Conservation (phyloP, 371 early-diverging fungal species). For the Coemansia sp. region DNA sequence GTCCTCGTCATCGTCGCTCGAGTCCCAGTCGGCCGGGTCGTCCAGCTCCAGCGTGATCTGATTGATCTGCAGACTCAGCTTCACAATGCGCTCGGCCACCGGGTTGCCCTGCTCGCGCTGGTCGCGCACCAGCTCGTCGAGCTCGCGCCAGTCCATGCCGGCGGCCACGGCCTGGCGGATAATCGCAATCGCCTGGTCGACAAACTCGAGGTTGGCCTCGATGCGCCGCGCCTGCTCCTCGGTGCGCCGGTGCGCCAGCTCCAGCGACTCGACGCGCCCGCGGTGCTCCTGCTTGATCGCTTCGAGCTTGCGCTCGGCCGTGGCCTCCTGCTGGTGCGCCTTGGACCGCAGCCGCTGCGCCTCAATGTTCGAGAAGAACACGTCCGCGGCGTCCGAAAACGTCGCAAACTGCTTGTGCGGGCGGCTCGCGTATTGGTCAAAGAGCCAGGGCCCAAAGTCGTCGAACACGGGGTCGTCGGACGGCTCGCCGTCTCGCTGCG, state of each 20-base stretch:
- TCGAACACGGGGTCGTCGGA: constrained; percentile 64
- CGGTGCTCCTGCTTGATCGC: constrained; percentile 77
- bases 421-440: constrained; percentile 64
- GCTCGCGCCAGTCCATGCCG: constrained; percentile 96
- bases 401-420: constrained; percentile 62
- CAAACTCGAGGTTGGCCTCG: constrained; percentile 75
- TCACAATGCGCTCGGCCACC: constrained; percentile 72
- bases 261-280: constrained; percentile 72
- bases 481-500: constrained; percentile 9
- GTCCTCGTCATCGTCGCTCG: constrained; percentile 47
- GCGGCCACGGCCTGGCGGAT: constrained; percentile 84
- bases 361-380: constrained; percentile 89
- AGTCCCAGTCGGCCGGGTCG: constrained; percentile 46
- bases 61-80: constrained; percentile 72
- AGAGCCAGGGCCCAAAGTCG: constrained; percentile 86
- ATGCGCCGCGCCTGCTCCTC: constrained; percentile 77
- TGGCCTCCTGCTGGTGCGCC: constrained; percentile 70
- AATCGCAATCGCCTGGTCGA: constrained; percentile 83
- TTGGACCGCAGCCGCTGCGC: constrained; percentile 76
- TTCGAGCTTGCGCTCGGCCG: constrained; percentile 80
- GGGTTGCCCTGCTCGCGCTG: constrained; percentile 79
- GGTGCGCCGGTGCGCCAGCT: constrained; percentile 64
- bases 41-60: constrained; percentile 65
- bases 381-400: constrained; percentile 87
- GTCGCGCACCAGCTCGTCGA: constrained; percentile 80